Evolutionary conservation across 140 eudicot genomes (phyloP).

Genomic region (Oenanthe javanica): DNA sequence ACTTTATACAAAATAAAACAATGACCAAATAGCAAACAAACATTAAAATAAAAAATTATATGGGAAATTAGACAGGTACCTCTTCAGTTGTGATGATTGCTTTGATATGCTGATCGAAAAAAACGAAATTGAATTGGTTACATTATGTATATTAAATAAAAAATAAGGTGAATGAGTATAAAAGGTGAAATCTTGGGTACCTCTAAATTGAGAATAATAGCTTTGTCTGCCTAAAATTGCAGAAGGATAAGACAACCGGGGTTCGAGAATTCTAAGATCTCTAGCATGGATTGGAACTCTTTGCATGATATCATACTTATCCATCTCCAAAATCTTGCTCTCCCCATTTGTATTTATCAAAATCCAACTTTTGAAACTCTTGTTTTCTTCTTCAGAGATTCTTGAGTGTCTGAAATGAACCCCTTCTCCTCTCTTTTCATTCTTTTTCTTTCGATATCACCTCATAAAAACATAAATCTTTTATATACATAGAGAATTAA

Average conservation of each 20-base stretch:
- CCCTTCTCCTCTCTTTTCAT: background rate
- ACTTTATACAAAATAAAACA: background rate
- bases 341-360: conserved; percentile 48
- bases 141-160: background rate
- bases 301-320: conserved; percentile 79
- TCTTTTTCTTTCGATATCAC: background rate
- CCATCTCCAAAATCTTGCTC: conserved; percentile 51
- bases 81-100: conserved; percentile 91
- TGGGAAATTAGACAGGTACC: conserved; percentile 28
- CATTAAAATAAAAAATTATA: background rate
- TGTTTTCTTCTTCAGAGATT: conserved; percentile 34
- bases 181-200: conserved; percentile 13
- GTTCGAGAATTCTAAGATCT: conserved; percentile 85
- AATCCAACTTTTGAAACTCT: conserved; percentile 57
- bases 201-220: conserved; percentile 82
- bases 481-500: background rate
- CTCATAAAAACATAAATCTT: background rate
- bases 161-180: background rate
- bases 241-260: conserved; percentile 70
- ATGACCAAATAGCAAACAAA: too few species aligned
- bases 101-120: conserved; percentile 71
- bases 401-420: background rate
- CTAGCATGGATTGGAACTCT: conserved; percentile 87
- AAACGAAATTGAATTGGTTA: background rate
- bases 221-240: conserved; percentile 83